Evolutionary conservation across 345 rosid species (phyloP), one percentile per base, ranked within the genome.

Genomic region (Hibiscus tridactylites): DNA sequence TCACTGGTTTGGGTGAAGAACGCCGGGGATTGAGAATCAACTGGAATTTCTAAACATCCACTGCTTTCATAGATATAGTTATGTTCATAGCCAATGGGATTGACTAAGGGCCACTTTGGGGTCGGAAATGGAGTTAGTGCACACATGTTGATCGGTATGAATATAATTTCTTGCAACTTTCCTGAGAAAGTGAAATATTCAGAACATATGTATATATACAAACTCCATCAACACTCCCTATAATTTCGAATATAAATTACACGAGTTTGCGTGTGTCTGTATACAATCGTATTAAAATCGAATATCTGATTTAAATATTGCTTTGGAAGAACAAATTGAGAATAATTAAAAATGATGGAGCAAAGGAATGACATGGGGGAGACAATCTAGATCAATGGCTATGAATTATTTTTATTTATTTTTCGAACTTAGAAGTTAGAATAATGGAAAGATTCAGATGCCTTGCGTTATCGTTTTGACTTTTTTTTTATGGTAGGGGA

Each of bases 21-120:
- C 3, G 61, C 6, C 1, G 56, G 71, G 26, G 57, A 66, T 47
- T 15, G 71, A 26, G 61, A 57, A 21, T 57, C 61, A 57, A 57
- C 29, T 56, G 11, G 26, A 56, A 17, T 56, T 56, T 47, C 70
- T 66, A 46, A 6, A 15, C 57, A 6, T 66, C 15, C 21, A 29
- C 21, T 47, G 57, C 37, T 37, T 46, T 15, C 57, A 26, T 26
- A 47, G 3, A 49, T 49, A 49, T 8, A 67, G 24, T 28, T 49
- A 12, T 26, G 58, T 28, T 67, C 42, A 28, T 67, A 28, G 42
- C 58, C 71, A 26, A 49, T 67, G 71, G 58, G 42, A 67, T 67
- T 49, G 58, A 47, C 4, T 3, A 66, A 47, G 16, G 56, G 37
- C 56, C 70, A 65, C 0, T 26, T 65, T 46, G 70, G 70, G 37